phyloP scores from a whole-genome alignment of 371 early-diverging fungal genomes.

The Lichtheimia corymbifera region DNA sequence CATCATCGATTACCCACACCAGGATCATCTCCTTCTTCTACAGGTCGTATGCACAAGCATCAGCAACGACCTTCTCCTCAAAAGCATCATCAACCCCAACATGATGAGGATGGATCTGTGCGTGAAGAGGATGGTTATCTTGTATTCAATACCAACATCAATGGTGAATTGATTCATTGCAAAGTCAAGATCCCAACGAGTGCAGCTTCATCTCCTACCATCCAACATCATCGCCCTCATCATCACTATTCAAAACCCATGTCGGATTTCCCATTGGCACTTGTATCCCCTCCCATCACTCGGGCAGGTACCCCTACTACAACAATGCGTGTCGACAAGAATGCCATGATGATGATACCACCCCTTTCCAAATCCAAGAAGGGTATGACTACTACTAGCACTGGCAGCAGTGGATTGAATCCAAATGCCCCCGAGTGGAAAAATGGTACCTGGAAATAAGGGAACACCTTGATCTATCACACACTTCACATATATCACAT shows the following conservation, averaged over 20 bases:
- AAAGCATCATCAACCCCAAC: not conserved
- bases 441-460: slow-evolving; percentile 12
- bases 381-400: not conserved
- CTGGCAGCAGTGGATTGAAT: slow-evolving; percentile 32
- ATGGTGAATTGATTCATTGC: slow-evolving; percentile 35
- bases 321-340: not conserved
- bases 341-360: slow-evolving; percentile 6
- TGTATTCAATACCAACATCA: slow-evolving; percentile 31
- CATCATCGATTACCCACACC: slow-evolving; percentile 6
- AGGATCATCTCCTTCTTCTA: slow-evolving; percentile 7
- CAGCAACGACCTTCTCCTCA: slow-evolving; percentile 1
- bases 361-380: slow-evolving; percentile 12
- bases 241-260: too few species aligned
- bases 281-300: slow-evolving; percentile 24
- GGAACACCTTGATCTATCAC: too few species aligned
- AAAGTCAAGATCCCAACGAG: slow-evolving; percentile 36
- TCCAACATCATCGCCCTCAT: not conserved
- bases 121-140: slow-evolving; percentile 39
- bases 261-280: slow-evolving; percentile 11
- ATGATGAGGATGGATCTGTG: slow-evolving; percentile 13
- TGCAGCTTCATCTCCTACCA: slow-evolving; percentile 17
- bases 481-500: too few species aligned
- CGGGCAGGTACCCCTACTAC: slow-evolving; percentile 10
- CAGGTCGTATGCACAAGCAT: not conserved
- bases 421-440: slow-evolving; percentile 43